phyloP scores from a whole-genome alignment of 805 yeast species.

The Yamadazyma sp. region DNA sequence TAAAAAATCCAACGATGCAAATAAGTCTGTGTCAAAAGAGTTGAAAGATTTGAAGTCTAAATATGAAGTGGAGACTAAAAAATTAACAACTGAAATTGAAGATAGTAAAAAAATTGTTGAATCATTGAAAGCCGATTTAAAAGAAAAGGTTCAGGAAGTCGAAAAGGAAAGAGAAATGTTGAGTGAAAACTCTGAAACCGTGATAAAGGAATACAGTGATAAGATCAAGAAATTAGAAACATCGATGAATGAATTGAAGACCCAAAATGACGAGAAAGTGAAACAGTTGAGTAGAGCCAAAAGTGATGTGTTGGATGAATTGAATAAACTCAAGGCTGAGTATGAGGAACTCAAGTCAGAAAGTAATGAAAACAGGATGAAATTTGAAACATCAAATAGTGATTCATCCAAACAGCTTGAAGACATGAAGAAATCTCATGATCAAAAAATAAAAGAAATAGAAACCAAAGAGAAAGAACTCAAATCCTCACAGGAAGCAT shows the following conservation, averaged over 20 bases:
- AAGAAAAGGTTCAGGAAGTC: conserved; percentile 39
- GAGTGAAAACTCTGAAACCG: conserved; percentile 48
- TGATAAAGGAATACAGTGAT: conserved; percentile 47
- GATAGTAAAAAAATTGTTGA: conserved; percentile 25
- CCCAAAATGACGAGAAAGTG: conserved; percentile 9
- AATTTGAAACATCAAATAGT: background rate
- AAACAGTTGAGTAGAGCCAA: conserved; percentile 5
- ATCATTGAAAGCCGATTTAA: conserved; percentile 29
- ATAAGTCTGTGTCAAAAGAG: conserved; percentile 1
- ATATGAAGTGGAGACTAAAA: conserved; percentile 4
- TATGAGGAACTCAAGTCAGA: conserved; percentile 8
- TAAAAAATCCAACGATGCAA: background rate
- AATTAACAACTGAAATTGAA: conserved; percentile 11
- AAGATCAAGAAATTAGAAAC: conserved; percentile 44
- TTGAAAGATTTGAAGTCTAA: conserved; percentile 3
- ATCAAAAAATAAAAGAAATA: background rate
- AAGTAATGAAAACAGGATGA: background rate
- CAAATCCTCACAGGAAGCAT: too few species aligned
- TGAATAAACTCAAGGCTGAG: conserved; percentile 9
- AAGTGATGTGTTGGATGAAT: conserved; percentile 3
- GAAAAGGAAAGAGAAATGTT: conserved; percentile 49
- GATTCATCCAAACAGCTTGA: background rate
- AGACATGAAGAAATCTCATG: background rate
- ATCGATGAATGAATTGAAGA: conserved; percentile 15
- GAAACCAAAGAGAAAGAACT: background rate